Evolutionary conservation across 805 yeast species (phyloP), one percentile per base, ranked within the genome.

Genomic region (Torulaspora microellipsoides): DNA sequence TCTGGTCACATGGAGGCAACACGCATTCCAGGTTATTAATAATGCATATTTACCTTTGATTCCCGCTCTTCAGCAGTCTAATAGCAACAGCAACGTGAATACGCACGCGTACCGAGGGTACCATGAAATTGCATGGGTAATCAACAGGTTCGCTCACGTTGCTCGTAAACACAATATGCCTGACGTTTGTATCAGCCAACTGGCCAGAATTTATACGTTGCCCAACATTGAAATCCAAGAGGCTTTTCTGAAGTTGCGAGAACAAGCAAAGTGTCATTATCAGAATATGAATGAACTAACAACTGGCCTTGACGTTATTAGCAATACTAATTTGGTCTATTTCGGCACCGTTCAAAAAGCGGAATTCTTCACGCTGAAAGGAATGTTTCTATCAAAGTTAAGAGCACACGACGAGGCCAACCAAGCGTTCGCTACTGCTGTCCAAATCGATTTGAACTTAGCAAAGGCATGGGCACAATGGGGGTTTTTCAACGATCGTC

Each of bases 391-490:
- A 56, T 95, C 95, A 15, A 91, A 89, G 61, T 71, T 93, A 54
- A 83, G 87, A 53, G 91, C 87, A 35, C 81, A 81, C 51, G 98
- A 91, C 47, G 97, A 91, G 56, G 98, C 99, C 11, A 90, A 93
- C 60, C 95, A 93, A 62, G 96, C 96, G 0, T 93, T 93, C 70
- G 96, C 98, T 1, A 87, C 97, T 2, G 96, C 99, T 1, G 97
- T 93, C 14, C 98, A 93, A 64, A 81, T 93, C 45, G 99, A 95
- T 59, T 75, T 91, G 54, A 88, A 90, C 56, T 67, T 93, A 36
- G 96, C 98, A 1, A 91, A 93, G 63, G 98, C 99, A 0, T 93
- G 99, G 99, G 98, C 97, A 3, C 97, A 95, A 62, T 93, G 99
- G 99, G 99, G 99, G 48, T 80, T 82, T 61, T 93, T 88, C 69